Conservation (phyloP, 1,139 yeast genomes). For the Saccharomycopsis hybrid region DNA sequence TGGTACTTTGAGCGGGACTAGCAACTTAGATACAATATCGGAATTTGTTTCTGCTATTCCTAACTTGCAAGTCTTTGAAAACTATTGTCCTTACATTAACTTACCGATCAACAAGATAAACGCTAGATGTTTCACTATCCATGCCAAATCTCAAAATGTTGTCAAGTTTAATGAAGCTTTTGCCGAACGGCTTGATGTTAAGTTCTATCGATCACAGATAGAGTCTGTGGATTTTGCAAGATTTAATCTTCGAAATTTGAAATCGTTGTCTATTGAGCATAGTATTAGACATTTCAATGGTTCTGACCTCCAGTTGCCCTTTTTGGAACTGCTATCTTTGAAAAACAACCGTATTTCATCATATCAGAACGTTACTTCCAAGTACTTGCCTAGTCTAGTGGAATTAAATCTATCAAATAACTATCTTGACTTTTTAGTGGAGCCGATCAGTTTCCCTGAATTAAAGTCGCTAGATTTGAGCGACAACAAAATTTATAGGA, state of each 20-base stretch:
- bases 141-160: neutral
- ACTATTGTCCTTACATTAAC: neutral
- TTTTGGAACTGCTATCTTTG: neutral
- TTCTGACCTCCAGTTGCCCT: neutral
- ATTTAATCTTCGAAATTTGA: neutral
- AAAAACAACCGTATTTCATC: neutral
- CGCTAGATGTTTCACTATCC: neutral
- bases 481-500: neutral
- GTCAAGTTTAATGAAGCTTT: neutral
- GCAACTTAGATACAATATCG: neutral
- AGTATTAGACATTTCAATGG: neutral
- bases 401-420: constrained; percentile 22
- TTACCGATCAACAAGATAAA: neutral
- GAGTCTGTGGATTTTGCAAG: neutral
- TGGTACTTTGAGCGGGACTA: neutral
- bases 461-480: neutral
- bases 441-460: constrained; percentile 16
- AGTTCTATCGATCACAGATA: neutral
- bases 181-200: neutral
- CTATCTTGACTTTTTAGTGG: constrained; percentile 19
- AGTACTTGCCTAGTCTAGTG: constrained; percentile 16
- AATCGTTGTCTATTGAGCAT: neutral
- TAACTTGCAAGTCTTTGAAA: neutral
- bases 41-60: neutral
- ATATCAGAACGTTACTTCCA: neutral